Base-by-base conservation (phyloP, 495 filamentous ascomycete genomes). In the Xylaria castorea region DNA sequence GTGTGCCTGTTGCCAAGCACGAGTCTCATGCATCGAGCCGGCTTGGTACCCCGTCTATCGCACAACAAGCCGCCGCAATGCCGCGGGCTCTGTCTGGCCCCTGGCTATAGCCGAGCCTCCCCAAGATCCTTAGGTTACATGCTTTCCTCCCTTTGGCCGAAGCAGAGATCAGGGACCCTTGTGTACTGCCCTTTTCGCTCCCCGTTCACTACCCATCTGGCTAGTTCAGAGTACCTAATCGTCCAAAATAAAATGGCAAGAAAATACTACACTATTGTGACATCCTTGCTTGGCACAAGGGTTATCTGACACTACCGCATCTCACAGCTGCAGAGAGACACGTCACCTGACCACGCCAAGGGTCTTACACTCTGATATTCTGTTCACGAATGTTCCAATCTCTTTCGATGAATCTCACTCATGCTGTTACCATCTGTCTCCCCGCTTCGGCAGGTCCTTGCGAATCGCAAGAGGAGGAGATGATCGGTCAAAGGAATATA, bases 1-100 rank as follows among this genome's bases (percentile, higher is more conserved):
- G 55, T 73, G 57, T 73, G 42, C 71, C 71, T 68, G 55, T 44
- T n/a, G 71, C 71, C 65, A 68, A 73, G 71, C n/a, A 25, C 22
- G 20, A 36, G 44, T 61, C 57, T 69, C 44, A 67, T 73, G 71
- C 65, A 69, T 66, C 55, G 32, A 73, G 71, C 71, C 71, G 71
- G 44, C 71, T 69, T 66, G 70, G 70, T 71, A 71, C 27, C 25
- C 66, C 67, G 57, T 70, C 67, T 48, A 50, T 70, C 67, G 5
- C 53, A 30, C 67, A 62, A 50, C 46, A 46, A 61, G 34, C 38
- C 55, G 53, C 44, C 57, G 67, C 57, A 61, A 61, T 61, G 40
- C 55, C 51, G 55, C 44, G 20, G 18, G 55, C 40, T 70, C 53
- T 48, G 66, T 36, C 38, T 60, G 22, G 53, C 32, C 61, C 44